Base-by-base conservation (phyloP, 305 asterid species). In the Solanum hybrid region DNA sequence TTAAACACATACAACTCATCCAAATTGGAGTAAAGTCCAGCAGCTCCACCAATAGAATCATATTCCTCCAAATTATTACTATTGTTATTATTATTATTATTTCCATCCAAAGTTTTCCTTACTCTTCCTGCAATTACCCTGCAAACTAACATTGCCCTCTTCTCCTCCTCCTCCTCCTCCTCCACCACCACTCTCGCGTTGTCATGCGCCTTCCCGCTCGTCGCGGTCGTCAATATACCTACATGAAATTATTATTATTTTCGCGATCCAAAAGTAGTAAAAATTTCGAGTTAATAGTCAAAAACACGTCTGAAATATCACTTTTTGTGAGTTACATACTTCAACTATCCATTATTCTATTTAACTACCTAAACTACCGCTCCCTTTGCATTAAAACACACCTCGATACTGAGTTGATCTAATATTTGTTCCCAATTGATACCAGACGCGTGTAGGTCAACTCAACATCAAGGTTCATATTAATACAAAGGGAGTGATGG, bases 111-210 rank as follows among this genome's bases (percentile, higher is more conserved):
- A 71, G 91, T 93, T 92, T 94, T 96, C 94, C 93, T 96, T 20
- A 96, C 98, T 86, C 97, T 92, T n/a, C 98, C 99, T 11, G 99
- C 98, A 10, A 96, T 96, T 29, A 96, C 99, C 92, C 99, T 94
- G 88, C 99, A 96, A 18, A 96, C 99, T 89, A 96, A 90, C 99
- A 96, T 96, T 6, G 99, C 99, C 93, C 96, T 93, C 92, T 89
- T 94, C 40, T 94, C 96, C 36, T 91, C 93, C 74, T 94, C 96
- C 39, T 91, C 94, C 40, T 94, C 96, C 36, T 91, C 94, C 1
- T 91, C 94, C 14, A 40, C 11, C 34, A 75, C 91, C 69, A 90
- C 92, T 26, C 90, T 71, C 11, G 95, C 94, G 76, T 89, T 92
- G 24, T 96, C 99, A 22, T 96, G 98, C 8, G 98, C 99, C 90